Evolutionary conservation across 441 rosid species (phyloP), one percentile per base, ranked within the genome.

Genomic region (Gossypium davidsonii): DNA sequence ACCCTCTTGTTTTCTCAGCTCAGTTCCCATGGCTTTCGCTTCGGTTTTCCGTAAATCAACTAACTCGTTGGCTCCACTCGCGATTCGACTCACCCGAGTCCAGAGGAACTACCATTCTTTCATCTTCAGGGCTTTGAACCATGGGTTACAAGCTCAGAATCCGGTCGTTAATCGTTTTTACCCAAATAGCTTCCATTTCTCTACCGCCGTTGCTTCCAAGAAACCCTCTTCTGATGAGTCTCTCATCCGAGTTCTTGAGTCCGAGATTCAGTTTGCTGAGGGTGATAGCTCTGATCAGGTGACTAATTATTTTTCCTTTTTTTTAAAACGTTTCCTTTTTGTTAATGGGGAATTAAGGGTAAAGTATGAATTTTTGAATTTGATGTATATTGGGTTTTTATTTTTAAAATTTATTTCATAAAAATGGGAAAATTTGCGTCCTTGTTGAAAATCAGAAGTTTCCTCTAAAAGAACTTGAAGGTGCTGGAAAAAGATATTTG

Each of bases 201-300:
- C 90, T 3, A 75, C 88, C 3, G 84, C 81, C 60, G n/a, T 73
- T 56, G 76, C 42, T 21, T 52, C 79, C 21, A 77, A 15, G 66
- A 85, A 80, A 76, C 70, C 79, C 39, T 58, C 83, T 28, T 72
- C 91, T 3, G 83, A 77, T 2, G 90, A 88, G 76, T 73, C 81
- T 7, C 91, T 94, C 52, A 79, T 88, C 66, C 84, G 83, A 15
- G 81, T 87, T 52, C 74, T 94, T 31, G 91, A 89, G 11, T 76
- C 84, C 2, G 97, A 90, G 85, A 88, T 92, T 79, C 78, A 85
- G 74, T 79, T 79, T 62, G 90, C 93, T 49, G 79, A 78, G 81
- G 71, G 83, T 21, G 94, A 89, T 70, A 87, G 86, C 48, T 78
- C 83, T 28, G 75, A 79, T 12, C 81, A 78, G 78, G 94, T 93